Base-by-base conservation (phyloP, 208 protist species). In the Chromosphaera perkinsii region DNA sequence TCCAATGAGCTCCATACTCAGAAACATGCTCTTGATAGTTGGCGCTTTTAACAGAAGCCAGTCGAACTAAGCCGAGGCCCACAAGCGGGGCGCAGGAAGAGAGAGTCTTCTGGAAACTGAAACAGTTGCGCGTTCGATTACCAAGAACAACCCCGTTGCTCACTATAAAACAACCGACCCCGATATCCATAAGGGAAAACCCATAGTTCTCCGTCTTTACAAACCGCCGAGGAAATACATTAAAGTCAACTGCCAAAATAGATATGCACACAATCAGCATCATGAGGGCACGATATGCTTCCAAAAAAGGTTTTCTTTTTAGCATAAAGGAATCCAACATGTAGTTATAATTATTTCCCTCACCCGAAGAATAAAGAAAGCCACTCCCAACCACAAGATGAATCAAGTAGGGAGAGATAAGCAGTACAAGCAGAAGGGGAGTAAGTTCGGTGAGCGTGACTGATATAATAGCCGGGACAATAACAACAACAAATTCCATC, bases 1-100 rank as follows among this genome's bases (percentile, higher is more conserved):
- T 91, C 85, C 86, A 91, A 62, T 91, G 86, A n/a, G 82, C 68
- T 24, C 86, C 86, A 62, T 91, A 91, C 51, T 91, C 86, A 51
- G 49, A 67, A 0, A 85, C 81, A 59, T 89, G 86, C 51, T 84
- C 75, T 69, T 85, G 81, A 40, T 84, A 86, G 42, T 82, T 71
- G 9, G 66, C 32, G 7, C 51, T 56, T 52, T 82, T 81, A 29
- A 73, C 69, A 12, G 73, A 35, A 3, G 75, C 12, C 27, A 81
- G 47, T 36, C 86, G 65, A 31, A 69, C 57, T 1, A 81, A 47
- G 0, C 80, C 84, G 2, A 88, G 49, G 12, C 75, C 20, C n/a
- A 84, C 31, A 12, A 89, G 69, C 20, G 79, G 81, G 9, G 57
- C 1, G 9, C 56, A 29, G 14, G 47, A n/a, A n/a, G n/a, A 7